Percentiles rank a stretch among this genome's conserved stretches.
Evolutionary conservation across 768 basidiomycete species (phyloP).

Genomic region (Boletus edulis): DNA sequence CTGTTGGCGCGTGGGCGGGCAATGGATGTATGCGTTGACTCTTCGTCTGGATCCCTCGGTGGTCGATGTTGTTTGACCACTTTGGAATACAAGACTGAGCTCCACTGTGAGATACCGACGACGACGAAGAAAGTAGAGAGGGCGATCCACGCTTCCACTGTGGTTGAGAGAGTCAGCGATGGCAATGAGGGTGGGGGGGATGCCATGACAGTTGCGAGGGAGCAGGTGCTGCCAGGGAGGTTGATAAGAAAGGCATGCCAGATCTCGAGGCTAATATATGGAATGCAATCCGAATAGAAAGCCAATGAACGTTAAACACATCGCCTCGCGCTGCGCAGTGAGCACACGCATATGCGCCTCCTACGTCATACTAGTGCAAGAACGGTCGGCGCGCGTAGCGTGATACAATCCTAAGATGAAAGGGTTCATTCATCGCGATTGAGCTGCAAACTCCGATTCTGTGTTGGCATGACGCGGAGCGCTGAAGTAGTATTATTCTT

Average conservation of each 20-base stretch:
- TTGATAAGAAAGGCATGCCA: background rate
- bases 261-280: background rate
- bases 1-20: constrained; percentile 6
- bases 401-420: too few species aligned
- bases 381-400: too few species aligned
- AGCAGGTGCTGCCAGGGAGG: background rate
- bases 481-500: too few species aligned
- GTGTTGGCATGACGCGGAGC: too few species aligned
- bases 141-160: constrained; percentile 18
- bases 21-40: constrained; percentile 5
- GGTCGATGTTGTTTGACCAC: background rate
- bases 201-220: background rate
- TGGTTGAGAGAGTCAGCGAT: background rate
- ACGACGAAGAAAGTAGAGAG: constrained; percentile 12
- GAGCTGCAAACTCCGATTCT: too few species aligned
- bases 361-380: too few species aligned
- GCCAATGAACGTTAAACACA: too few species aligned
- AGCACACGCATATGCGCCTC: too few species aligned
- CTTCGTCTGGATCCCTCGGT: constrained; percentile 9
- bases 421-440: too few species aligned
- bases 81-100: constrained; percentile 23
- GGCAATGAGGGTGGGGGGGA: background rate
- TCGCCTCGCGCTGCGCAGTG: too few species aligned
- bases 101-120: constrained; percentile 28
- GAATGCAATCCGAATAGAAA: background rate